phyloP scores from a whole-genome alignment of 441 rosid species.

The Erodium chrysanthum region DNA sequence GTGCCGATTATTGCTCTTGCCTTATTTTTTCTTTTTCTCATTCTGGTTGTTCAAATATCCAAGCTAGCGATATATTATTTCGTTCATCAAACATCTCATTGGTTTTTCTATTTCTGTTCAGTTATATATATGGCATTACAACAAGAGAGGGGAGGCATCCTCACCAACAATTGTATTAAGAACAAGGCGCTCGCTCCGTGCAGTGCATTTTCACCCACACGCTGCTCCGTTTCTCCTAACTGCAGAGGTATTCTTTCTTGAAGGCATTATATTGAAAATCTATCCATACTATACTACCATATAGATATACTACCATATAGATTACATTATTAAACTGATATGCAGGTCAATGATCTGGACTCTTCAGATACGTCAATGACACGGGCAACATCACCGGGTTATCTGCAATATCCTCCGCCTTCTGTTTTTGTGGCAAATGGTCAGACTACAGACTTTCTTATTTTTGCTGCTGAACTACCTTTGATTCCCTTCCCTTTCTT shows the following conservation, averaged over 20 bases:
- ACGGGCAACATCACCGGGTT: conserved; percentile 62
- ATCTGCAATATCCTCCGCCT: conserved; percentile 72
- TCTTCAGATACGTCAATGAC: conserved; percentile 72
- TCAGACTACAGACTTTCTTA: conserved; percentile 38
- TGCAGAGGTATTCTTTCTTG: conserved; percentile 61
- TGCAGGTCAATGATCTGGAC: conserved; percentile 94
- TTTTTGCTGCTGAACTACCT: conserved; percentile 50
- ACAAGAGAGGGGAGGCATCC: conserved; percentile 50
- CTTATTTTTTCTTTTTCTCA: conserved; percentile 11
- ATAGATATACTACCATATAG: conserved; percentile 25
- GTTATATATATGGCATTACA: conserved; percentile 81
- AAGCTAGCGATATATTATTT: background rate
- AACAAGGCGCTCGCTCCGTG: conserved; percentile 77
- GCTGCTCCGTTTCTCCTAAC: conserved; percentile 86
- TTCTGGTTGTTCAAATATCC: background rate
- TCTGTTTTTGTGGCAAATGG: conserved; percentile 46
- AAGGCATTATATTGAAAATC: conserved; percentile 20
- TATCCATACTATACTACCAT: conserved; percentile 17
- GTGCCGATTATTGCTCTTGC: conserved; percentile 29
- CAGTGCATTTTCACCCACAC: conserved; percentile 92
- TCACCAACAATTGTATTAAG: conserved; percentile 60
- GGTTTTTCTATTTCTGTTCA: conserved; percentile 26
- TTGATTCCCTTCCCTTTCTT: conserved; percentile 45
- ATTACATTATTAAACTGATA: conserved; percentile 39
- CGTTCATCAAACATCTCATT: conserved; percentile 8